Percentiles rank a stretch among this genome's conserved stretches.
Evolutionary conservation across 2,329 filamentous ascomycete species (phyloP).

Genomic region (Tolypocladium sp.): DNA sequence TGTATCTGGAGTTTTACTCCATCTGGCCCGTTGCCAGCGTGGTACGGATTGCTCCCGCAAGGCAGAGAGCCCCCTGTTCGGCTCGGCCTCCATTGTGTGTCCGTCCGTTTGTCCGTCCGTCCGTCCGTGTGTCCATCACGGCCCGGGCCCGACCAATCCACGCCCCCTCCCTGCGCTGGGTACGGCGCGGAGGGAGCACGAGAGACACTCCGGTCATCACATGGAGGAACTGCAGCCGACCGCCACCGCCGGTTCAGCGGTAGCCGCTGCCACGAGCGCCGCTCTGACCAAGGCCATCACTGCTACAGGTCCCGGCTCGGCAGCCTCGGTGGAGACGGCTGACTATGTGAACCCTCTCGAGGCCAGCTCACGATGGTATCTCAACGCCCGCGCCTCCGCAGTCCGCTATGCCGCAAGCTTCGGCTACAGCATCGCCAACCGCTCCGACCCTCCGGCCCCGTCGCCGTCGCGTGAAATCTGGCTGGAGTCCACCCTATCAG

Average conservation of each 20-base stretch:
- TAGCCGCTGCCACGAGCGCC: slow-evolving; percentile 1
- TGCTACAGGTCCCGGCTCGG: slow-evolving; percentile 17
- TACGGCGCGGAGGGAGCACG: neutral
- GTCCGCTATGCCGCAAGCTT: slow-evolving; percentile 34
- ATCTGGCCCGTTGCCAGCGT: neutral
- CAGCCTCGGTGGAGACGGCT: slow-evolving; percentile 19
- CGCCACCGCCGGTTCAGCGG: slow-evolving; percentile 1
- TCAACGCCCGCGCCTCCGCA: slow-evolving; percentile 31
- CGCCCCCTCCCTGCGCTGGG: neutral
- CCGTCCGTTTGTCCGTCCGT: neutral
- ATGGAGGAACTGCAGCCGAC: slow-evolving; percentile 6
- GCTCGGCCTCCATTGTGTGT: neutral
- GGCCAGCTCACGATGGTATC: slow-evolving; percentile 31
- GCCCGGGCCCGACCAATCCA: neutral
- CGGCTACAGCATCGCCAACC: slow-evolving; percentile 32
- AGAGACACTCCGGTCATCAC: neutral
- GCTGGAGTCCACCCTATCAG: slow-evolving; percentile 32
- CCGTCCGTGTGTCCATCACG: neutral
- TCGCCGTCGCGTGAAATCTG: slow-evolving; percentile 28
- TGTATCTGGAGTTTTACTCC: too few species aligned
- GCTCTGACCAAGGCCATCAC: slow-evolving; percentile 10
- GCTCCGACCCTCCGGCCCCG: slow-evolving; percentile 28
- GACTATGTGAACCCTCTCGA: slow-evolving; percentile 36
- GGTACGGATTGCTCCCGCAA: neutral
- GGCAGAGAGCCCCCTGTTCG: neutral